A percentile compares a stretch with the other conserved stretches of the same genome.
These are phyloP conservation scores for Aspergillus olivimuriae DNA, from an alignment of 495 filamentous ascomycete species.

Conservation along the genomic window DNA sequence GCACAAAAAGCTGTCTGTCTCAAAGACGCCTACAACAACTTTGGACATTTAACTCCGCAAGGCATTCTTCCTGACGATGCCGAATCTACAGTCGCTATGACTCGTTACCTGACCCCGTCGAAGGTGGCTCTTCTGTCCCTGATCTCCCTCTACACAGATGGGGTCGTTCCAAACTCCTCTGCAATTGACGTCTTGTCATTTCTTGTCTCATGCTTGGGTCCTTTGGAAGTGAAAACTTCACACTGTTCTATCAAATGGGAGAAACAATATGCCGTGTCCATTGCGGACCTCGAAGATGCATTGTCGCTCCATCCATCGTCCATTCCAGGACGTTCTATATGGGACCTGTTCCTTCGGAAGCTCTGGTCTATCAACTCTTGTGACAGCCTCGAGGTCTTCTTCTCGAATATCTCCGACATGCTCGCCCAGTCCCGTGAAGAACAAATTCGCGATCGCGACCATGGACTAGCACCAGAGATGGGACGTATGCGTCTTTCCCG, in stretches of 20 bases:
- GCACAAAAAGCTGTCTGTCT: neutral
- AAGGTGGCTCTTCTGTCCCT: conserved; percentile 79
- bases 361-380: conserved; percentile 81
- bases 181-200: conserved; percentile 84
- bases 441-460: conserved; percentile 42
- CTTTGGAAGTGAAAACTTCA: conserved; percentile 33
- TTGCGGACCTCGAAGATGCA: conserved; percentile 61
- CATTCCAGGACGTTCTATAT: conserved; percentile 70
- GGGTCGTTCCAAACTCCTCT: conserved; percentile 63
- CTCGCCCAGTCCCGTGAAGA: conserved; percentile 57
- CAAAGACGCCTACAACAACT: neutral
- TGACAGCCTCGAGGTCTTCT: conserved; percentile 66
- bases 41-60: no score
- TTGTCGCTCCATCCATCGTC: conserved; percentile 55
- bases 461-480: conserved; percentile 39
- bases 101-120: conserved; percentile 76
- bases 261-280: conserved; percentile 48
- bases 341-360: conserved; percentile 78
- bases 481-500: conserved; percentile 48
- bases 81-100: conserved; percentile 41
- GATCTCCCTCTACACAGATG: conserved; percentile 71
- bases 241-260: conserved; percentile 24
- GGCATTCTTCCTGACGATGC: conserved; percentile 1
- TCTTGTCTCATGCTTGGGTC: conserved; percentile 66
- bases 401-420: conserved; percentile 49